Evolutionary conservation across 2,329 filamentous ascomycete genomes (phyloP), one percentile per base, ranked within the genome.

Genomic region (Alternaria brassicicola): DNA sequence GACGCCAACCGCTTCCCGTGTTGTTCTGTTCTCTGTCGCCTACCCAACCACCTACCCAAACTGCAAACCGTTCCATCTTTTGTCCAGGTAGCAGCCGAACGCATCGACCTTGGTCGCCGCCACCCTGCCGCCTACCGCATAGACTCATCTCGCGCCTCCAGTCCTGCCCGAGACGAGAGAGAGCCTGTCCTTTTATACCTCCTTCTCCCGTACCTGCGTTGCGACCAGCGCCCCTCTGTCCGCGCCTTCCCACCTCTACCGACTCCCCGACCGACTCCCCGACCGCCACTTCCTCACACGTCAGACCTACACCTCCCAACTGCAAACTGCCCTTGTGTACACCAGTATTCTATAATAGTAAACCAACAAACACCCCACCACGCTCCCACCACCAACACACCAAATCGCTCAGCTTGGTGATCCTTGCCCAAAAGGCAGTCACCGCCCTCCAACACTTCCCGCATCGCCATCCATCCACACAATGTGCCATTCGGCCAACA

Each of bases 401-500:
- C 61, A 72, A 71, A 65, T 64, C 67, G 63, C 69, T 71, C 61
- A 65, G 63, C 64, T 62, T 62, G 67, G 73, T 70, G 69, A 70
- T 60, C 52, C 67, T 64, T 55, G n/a, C n/a, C 56, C 31, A 25
- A 33, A 52, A 59, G 67, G 69, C 71, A 51, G 63, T 67, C 69
- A 64, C 65, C 69, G 63, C 36, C 56, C 67, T 67, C 62, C 64
- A 65, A 71, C 66, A 61, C 68, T 68, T 73, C 62, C 26, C 62
- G 60, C 60, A 66, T 69, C 68, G 62, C 67, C 57, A 51, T 43
- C 52, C 62, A 64, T 54, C 63, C 64, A 67, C 76, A 75, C 68
- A 68, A 79, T 78, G 77, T 66, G 68, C 70, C 67, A 66, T 67
- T 66, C 67, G 62, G 65, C 67, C 67, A 62, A 66, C 61, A 65